A percentile compares a stretch with the other conserved stretches of the same genome.
These are phyloP conservation scores for Neurospora sp. DNA, from an alignment of 495 filamentous ascomycete species.

Conservation along the genomic window DNA sequence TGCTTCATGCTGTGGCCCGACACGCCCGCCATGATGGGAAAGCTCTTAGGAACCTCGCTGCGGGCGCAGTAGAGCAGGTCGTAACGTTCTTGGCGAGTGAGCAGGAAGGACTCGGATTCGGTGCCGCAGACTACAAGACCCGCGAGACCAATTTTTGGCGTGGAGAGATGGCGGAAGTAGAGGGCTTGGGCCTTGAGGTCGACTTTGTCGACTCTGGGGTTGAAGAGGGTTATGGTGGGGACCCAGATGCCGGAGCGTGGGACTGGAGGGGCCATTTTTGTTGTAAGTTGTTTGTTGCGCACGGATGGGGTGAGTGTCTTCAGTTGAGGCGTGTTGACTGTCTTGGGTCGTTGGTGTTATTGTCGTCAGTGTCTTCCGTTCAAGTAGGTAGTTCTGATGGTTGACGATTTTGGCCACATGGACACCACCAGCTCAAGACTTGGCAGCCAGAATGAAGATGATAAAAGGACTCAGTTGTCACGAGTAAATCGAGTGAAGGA, in stretches of 20 bases:
- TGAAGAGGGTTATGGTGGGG: slow-evolving; percentile 42
- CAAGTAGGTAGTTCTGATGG: neutral
- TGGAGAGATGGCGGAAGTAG: slow-evolving; percentile 45
- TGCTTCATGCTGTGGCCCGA: slow-evolving; percentile 56
- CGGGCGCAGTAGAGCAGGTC: slow-evolving; percentile 43
- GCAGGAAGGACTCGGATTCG: slow-evolving; percentile 55
- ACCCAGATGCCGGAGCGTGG: slow-evolving; percentile 35
- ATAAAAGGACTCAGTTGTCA: neutral
- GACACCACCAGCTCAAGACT: neutral
- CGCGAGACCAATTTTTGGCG: slow-evolving; percentile 38
- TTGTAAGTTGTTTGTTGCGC: neutral
- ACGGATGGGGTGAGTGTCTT: neutral
- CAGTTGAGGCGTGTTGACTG: neutral
- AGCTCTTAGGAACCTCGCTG: slow-evolving; percentile 33
- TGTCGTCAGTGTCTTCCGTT: too few relatives aligned
- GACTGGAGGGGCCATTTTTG: slow-evolving; percentile 14
- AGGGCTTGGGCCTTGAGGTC: slow-evolving; percentile 36
- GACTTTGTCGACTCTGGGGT: slow-evolving; percentile 41
- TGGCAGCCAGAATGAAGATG: neutral
- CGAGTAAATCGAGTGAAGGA: neutral
- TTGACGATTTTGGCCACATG: neutral
- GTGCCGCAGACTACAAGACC: slow-evolving; percentile 55
- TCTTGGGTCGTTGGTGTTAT: neutral
- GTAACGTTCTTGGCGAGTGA: slow-evolving; percentile 49
- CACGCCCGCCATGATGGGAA: slow-evolving; percentile 53